These are phyloP conservation scores for Cucurbita pepo DNA, from an alignment of 306 rosid genomes.

Conservation along the genomic window DNA sequence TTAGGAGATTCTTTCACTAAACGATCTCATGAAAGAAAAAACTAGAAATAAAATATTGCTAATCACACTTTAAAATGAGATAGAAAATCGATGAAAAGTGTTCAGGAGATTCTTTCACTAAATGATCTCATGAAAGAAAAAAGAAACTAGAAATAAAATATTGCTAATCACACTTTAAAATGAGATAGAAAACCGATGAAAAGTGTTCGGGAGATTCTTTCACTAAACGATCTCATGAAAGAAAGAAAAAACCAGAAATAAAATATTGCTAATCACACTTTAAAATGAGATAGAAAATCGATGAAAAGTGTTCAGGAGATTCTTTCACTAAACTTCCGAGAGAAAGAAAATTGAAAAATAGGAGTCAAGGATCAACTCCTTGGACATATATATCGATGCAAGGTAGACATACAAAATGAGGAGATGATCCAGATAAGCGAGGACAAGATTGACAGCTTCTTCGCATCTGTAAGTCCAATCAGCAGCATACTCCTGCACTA, in stretches of 20 bases:
- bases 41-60: background rate
- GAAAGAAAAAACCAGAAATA: background rate
- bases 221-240: background rate
- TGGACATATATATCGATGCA: background rate
- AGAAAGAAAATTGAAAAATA: background rate
- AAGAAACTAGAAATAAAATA: background rate
- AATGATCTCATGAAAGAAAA: background rate
- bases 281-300: background rate
- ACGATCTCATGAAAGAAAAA: background rate
- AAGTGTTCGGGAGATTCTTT: background rate
- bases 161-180: background rate
- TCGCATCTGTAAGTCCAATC: slow-evolving; percentile 87
- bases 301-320: background rate
- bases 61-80: background rate
- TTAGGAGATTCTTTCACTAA: background rate
- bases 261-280: background rate
- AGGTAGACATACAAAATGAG: slow-evolving; percentile 31
- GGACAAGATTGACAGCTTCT: slow-evolving; percentile 86
- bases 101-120: background rate
- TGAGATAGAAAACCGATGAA: background rate
- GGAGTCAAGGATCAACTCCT: background rate
- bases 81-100: background rate
- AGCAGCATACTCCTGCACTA: slow-evolving; percentile 35
- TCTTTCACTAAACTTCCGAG: background rate
- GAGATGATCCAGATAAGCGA: slow-evolving; percentile 57